Base-by-base conservation (phyloP, 768 basidiomycete genomes). In the Porpolomopsis calyptriformis region DNA sequence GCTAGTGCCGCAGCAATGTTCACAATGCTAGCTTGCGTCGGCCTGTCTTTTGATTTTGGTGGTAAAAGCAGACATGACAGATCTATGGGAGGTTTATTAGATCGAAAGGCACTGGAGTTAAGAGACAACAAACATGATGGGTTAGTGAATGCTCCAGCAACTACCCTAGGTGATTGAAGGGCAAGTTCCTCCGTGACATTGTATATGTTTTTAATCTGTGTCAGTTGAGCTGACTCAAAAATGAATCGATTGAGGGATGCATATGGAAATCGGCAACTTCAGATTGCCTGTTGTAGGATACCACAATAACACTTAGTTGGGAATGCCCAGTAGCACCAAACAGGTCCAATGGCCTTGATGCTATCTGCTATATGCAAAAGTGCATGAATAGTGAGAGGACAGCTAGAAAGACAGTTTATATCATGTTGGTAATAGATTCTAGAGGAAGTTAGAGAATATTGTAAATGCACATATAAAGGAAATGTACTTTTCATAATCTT, bases 291-390 rank as follows among this genome's bases (percentile, higher is more conserved):
- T 16, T 51, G 43, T 3, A 71, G 49, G 2, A 18, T 24, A 0
- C 66, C 62, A 47, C 69, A 69, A 48, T 60, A 66, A 2, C 62
- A 53, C 48, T 70, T 68, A 57, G 66, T 67, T 0, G 59, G 55
- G 51, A 69, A 70, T 6, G 65, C 33, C 43, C 43, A 45, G 18
- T 34, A 34, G 24, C 31, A 34, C 43, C 43, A 45, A 9, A 45
- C 43, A 9, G 65, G 68, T 0, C 68, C 67, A 18, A 46, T 45
- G 1, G 43, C 50, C 37, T 57, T 39, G 20, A 71, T 67, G 16
- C 55, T 52, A 38, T 62, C 53, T 3, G 62, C 63, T 43, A 67
- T 51, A 46, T 68, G 64, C 8, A 69, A 58, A 8, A 70, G 54
- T 8, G 51, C 55, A 48, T 69, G 67, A 23, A 64, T 48, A 0